Percentiles rank a stretch among this genome's conserved stretches.
These are phyloP conservation scores for Pestalotiopsis sp. DNA, from an alignment of 2,329 filamentous ascomycete genomes.

Conservation along the genomic window DNA sequence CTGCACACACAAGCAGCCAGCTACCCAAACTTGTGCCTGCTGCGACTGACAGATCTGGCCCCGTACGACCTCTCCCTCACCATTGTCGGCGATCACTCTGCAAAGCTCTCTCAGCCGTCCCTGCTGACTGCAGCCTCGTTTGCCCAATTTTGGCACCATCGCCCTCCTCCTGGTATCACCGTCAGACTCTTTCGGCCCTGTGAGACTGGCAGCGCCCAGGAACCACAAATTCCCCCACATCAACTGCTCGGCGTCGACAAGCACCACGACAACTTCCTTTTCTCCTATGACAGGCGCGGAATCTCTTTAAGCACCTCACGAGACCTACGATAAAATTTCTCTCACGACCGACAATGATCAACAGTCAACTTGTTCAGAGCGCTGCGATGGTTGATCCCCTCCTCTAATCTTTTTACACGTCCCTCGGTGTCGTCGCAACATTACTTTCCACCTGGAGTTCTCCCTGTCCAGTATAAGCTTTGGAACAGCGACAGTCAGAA, in stretches of 20 bases:
- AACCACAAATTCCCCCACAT: constrained; percentile 15
- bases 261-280: constrained; percentile 19
- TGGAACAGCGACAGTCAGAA: not conserved
- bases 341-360: constrained; percentile 55
- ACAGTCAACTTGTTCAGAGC: constrained; percentile 52
- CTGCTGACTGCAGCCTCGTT: constrained; percentile 28
- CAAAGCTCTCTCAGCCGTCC: constrained; percentile 20
- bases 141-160: constrained; percentile 19
- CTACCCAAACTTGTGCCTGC: not conserved
- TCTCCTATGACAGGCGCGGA: constrained; percentile 12
- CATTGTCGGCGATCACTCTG: constrained; percentile 17
- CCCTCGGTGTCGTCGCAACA: constrained; percentile 21
- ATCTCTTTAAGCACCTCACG: not conserved
- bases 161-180: constrained; percentile 19
- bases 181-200: not conserved
- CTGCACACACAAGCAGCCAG: not conserved
- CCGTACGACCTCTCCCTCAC: constrained; percentile 18
- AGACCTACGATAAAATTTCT: constrained; percentile 36
- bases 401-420: constrained; percentile 49
- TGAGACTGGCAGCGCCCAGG: not conserved
- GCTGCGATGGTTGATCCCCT: constrained; percentile 56
- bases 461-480: not conserved
- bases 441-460: constrained; percentile 18
- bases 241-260: constrained; percentile 2
- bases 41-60: constrained; percentile 7